Conservation (phyloP, 352 stramenopile species). For the Phytophthora colocasiae region DNA sequence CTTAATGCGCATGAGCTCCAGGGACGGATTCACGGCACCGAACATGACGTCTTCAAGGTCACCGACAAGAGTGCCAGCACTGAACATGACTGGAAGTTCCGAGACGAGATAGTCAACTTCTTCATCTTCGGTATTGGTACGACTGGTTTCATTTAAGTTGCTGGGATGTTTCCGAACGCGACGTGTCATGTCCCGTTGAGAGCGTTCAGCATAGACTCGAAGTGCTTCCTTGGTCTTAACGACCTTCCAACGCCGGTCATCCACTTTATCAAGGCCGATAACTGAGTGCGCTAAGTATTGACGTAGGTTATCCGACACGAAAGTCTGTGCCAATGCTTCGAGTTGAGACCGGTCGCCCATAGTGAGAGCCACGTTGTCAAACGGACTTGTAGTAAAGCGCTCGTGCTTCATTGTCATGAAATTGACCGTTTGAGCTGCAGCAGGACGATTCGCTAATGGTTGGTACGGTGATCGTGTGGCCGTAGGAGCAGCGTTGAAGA, state of each 20-base stretch:
- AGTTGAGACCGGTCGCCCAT: conserved; percentile 34
- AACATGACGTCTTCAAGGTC: conserved; percentile 54
- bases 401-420: conserved; percentile 15
- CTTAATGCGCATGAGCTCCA: conserved; percentile 50
- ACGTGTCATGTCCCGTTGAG: conserved; percentile 34
- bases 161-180: conserved; percentile 20
- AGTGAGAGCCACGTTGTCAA: conserved; percentile 32
- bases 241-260: conserved; percentile 42
- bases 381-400: conserved; percentile 35
- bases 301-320: conserved; percentile 42
- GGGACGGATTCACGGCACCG: conserved; percentile 39
- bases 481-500: conserved; percentile 1
- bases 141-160: conserved; percentile 11
- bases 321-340: conserved; percentile 32
- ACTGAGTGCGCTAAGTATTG: conserved; percentile 49
- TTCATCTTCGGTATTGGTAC: conserved; percentile 9
- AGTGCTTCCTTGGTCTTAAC: conserved; percentile 41
- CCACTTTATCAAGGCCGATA: conserved; percentile 36
- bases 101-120: conserved; percentile 21
- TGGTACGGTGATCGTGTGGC: not conserved
- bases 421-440: not conserved
- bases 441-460: conserved; percentile 31
- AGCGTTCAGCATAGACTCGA: conserved; percentile 38
- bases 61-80: conserved; percentile 36
- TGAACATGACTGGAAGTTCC: conserved; percentile 39